A percentile compares a stretch with the other conserved stretches of the same genome.
Evolutionary conservation across 192 early-diverging fungal genomes (phyloP).

Genomic region (Coemansia sp.): DNA sequence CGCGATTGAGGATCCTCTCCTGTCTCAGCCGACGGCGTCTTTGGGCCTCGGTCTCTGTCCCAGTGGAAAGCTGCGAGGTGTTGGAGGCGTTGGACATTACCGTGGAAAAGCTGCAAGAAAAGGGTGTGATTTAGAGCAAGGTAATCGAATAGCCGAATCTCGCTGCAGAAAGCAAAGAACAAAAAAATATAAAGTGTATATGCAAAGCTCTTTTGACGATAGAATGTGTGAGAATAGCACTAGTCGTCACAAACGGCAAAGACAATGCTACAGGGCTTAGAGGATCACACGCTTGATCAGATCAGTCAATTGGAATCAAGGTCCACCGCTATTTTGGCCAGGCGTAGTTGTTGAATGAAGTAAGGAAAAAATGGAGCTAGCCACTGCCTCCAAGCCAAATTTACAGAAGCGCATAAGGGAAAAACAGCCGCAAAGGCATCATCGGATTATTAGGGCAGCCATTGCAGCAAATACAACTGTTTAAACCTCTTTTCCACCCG

Average conservation of each 20-base stretch:
- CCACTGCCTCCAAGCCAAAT: too few relatives aligned
- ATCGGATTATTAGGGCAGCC: not conserved
- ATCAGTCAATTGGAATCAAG: not conserved
- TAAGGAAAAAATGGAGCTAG: too few relatives aligned
- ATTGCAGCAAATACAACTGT: not conserved
- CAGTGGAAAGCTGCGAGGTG: not conserved
- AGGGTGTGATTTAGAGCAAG: not conserved
- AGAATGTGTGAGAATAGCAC: too few relatives aligned
- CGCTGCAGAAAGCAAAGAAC: too few relatives aligned
- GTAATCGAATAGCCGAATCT: too few relatives aligned
- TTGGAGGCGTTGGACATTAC: conserved; percentile 13
- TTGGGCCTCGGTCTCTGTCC: conserved; percentile 33
- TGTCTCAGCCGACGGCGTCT: conserved; percentile 39
- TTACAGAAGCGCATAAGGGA: too few relatives aligned
- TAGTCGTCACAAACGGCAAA: too few relatives aligned
- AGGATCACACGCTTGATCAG: not conserved
- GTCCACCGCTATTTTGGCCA: not conserved
- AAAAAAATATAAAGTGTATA: too few relatives aligned
- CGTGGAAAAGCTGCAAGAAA: not conserved
- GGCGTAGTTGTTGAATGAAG: too few relatives aligned
- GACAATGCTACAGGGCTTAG: too few relatives aligned
- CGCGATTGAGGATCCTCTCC: conserved; percentile 49
- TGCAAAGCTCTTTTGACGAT: too few relatives aligned
- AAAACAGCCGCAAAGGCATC: too few relatives aligned
- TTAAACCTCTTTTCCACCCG: conserved; percentile 29